Conservation (phyloP, 2,329 filamentous ascomycete species). For the Aspergillus caelatus region DNA sequence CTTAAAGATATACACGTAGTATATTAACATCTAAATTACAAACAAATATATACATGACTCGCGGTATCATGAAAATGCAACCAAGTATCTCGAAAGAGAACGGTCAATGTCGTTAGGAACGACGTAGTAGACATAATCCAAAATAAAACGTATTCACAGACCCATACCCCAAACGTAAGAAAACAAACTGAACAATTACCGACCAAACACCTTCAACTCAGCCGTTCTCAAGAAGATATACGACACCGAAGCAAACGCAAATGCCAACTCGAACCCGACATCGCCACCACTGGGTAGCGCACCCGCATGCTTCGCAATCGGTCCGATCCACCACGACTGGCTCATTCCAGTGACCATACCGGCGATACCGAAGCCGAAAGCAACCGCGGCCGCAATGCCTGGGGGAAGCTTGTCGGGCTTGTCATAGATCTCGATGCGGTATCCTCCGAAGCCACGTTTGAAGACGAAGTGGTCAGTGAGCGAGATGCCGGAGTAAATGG, state of each 20-base stretch:
- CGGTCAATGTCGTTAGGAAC: neutral
- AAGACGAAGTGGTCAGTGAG: constrained; percentile 71
- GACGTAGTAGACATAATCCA: neutral
- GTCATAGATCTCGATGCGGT: constrained; percentile 62
- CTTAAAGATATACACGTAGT: neutral
- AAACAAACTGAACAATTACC: constrained; percentile 30
- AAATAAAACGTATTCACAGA: neutral
- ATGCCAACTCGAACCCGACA: constrained; percentile 67
- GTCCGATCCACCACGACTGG: constrained; percentile 70
- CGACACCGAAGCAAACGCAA: constrained; percentile 58
- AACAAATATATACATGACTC: neutral
- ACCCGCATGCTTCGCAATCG: constrained; percentile 64
- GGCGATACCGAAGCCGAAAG: constrained; percentile 65
- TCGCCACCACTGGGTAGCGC: constrained; percentile 54
- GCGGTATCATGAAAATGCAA: neutral
- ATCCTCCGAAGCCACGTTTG: constrained; percentile 63
- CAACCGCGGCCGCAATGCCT: constrained; percentile 63
- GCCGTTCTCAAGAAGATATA: constrained; percentile 57
- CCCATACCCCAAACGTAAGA: constrained; percentile 13
- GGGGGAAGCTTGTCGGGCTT: constrained; percentile 61
- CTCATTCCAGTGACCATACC: constrained; percentile 72
- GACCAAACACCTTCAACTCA: constrained; percentile 50
- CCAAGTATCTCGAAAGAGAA: neutral
- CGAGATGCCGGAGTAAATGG: constrained; percentile 70
- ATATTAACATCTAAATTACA: neutral